phyloP scores from a whole-genome alignment of 108 stramenopile genomes.

The Schizochytrium sp. region DNA sequence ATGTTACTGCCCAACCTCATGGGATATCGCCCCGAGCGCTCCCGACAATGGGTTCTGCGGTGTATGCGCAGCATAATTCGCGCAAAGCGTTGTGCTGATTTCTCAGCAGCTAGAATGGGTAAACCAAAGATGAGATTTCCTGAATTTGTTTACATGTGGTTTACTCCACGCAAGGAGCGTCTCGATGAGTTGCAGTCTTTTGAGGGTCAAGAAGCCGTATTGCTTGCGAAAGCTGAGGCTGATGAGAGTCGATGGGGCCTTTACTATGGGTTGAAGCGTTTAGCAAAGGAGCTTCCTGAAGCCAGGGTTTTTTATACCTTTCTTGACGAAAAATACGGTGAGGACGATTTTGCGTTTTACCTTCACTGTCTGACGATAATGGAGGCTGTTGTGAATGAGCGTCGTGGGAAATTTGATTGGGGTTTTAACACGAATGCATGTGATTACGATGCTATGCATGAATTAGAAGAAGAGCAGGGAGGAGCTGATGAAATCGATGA shows the following conservation, averaged over 20 bases:
- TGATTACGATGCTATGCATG: neutral
- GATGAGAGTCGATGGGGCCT: slow-evolving; percentile 81
- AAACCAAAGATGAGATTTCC: slow-evolving; percentile 74
- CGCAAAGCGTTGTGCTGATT: slow-evolving; percentile 13
- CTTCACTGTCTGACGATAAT: slow-evolving; percentile 65
- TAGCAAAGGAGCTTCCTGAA: slow-evolving; percentile 64
- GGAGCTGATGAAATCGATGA: neutral
- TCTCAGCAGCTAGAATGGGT: slow-evolving; percentile 61
- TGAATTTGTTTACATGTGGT: slow-evolving; percentile 80
- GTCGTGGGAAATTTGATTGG: neutral
- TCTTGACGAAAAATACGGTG: slow-evolving; percentile 75
- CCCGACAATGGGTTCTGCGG: slow-evolving; percentile 68
- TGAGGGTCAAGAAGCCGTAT: slow-evolving; percentile 20
- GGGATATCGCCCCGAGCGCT: slow-evolving; percentile 66
- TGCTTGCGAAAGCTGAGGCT: slow-evolving; percentile 39
- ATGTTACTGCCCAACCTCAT: slow-evolving; percentile 73
- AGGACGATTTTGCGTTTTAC: slow-evolving; percentile 72
- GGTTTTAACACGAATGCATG: slow-evolving; percentile 42
- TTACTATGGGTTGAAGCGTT: slow-evolving; percentile 77
- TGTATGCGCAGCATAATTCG: slow-evolving; percentile 70
- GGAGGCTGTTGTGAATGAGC: slow-evolving; percentile 58
- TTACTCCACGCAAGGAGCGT: slow-evolving; percentile 64
- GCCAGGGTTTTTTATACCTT: slow-evolving; percentile 71
- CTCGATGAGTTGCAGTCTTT: slow-evolving; percentile 10
- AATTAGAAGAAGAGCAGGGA: neutral